phyloP scores from a whole-genome alignment of 768 basidiomycete species.

The Psilocybe sp. region DNA sequence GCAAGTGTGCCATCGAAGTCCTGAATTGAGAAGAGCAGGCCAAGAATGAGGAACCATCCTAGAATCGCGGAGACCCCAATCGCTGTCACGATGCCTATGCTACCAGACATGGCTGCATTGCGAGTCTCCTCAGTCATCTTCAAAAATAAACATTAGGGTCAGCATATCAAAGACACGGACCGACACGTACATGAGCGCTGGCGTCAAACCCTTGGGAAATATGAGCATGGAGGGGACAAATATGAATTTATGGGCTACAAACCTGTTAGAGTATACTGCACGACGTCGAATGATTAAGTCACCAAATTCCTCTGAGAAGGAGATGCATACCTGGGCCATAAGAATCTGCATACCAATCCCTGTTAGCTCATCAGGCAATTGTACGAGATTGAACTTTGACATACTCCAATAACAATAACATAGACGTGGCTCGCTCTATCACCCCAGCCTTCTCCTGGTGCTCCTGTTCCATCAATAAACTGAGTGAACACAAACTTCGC shows the following conservation, averaged over 20 bases:
- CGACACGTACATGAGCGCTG: constrained; percentile 55
- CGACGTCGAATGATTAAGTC: not conserved
- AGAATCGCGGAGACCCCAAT: constrained; percentile 71
- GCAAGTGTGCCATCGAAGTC: constrained; percentile 54
- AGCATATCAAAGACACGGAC: not conserved
- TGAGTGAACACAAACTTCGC: constrained; percentile 67
- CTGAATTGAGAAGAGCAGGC: constrained; percentile 76
- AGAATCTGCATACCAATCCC: constrained; percentile 39
- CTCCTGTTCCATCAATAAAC: constrained; percentile 70
- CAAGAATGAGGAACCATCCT: constrained; percentile 73
- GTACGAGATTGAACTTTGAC: constrained; percentile 6
- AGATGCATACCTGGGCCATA: constrained; percentile 53
- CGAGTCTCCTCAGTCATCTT: constrained; percentile 81
- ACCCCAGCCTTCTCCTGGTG: constrained; percentile 55
- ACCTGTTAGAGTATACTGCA: constrained; percentile 66
- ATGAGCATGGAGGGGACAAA: not conserved
- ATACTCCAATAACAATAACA: constrained; percentile 63
- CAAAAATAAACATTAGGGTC: not conserved
- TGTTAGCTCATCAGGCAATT: not conserved
- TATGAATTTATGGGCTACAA: not conserved
- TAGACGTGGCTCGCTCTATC: constrained; percentile 66
- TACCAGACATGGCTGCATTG: constrained; percentile 64
- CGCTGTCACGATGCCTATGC: constrained; percentile 66
- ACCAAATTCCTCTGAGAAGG: not conserved
- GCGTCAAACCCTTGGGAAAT: constrained; percentile 63